A percentile compares a stretch with the other conserved stretches of the same genome.
Conservation (phyloP, 1,139 yeast genomes). For the Sugiyamaella neomexicana region DNA sequence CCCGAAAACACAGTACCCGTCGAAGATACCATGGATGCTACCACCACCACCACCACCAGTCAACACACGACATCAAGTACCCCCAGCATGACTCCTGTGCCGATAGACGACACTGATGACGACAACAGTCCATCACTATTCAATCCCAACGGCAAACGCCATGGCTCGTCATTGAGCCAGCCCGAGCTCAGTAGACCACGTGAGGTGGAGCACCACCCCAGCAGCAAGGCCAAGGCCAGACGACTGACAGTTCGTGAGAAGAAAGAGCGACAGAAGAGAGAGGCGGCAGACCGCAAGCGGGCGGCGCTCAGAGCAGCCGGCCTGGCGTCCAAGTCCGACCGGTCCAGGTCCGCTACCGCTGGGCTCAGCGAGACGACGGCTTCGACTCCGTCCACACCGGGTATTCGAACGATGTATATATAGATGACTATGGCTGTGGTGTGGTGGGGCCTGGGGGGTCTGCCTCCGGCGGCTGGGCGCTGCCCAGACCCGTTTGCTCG, state of each 20-base stretch:
- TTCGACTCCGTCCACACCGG: constrained; percentile 10
- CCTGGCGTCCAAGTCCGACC: constrained; percentile 3
- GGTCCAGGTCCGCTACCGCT: constrained; percentile 5
- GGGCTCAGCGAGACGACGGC: constrained; percentile 4
- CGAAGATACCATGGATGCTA: neutral
- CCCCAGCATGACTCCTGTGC: neutral
- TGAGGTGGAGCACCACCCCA: too few relatives aligned
- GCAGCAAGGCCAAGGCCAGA: constrained; percentile 2
- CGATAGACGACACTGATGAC: neutral
- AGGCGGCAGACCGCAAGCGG: constrained; percentile 33
- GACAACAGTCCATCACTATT: neutral
- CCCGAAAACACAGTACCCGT: too few relatives aligned
- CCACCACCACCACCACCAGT: neutral
- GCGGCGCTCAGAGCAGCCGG: neutral
- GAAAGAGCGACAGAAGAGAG: constrained; percentile 37
- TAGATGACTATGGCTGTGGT: neutral
- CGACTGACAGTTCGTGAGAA: constrained; percentile 36
- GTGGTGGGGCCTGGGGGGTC: neutral
- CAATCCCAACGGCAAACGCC: neutral
- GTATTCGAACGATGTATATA: constrained; percentile 16
- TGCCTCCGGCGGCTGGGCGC: constrained; percentile 4
- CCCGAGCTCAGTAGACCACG: neutral
- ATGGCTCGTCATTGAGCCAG: neutral
- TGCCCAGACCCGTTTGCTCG: constrained; percentile 1
- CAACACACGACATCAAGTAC: neutral